These are phyloP conservation scores for Ophiostoma angusticollis DNA, from an alignment of 2,329 filamentous ascomycete species.

Conservation along the genomic window DNA sequence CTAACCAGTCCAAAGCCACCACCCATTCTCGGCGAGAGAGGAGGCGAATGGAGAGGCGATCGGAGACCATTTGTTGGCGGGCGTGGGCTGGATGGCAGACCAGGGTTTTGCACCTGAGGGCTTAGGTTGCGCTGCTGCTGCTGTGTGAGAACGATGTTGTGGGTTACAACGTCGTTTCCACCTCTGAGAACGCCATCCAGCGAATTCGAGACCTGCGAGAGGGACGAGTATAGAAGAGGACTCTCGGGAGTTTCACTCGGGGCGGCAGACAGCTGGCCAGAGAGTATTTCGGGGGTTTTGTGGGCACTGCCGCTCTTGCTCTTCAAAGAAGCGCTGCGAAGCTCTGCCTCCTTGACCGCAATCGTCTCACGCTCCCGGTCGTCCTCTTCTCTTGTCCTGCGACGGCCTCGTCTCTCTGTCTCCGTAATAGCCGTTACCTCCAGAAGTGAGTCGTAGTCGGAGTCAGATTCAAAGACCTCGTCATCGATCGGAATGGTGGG, in stretches of 20 bases:
- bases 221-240: conserved; percentile 22
- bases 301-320: conserved; percentile 44
- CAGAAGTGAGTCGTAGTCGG: conserved; percentile 70
- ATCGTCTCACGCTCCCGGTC: conserved; percentile 62
- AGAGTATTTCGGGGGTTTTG: conserved; percentile 31
- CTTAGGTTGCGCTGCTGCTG: conserved; percentile 15
- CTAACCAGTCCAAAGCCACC: conserved; percentile 14
- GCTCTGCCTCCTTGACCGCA: conserved; percentile 54
- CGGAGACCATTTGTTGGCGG: conserved; percentile 37
- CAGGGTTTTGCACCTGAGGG: conserved; percentile 42
- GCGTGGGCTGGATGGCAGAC: conserved; percentile 46
- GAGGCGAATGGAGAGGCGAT: conserved; percentile 46
- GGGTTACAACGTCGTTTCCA: conserved; percentile 13
- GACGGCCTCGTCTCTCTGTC: conserved; percentile 53
- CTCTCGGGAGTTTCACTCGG: conserved; percentile 26
- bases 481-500: conserved; percentile 33
- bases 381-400: conserved; percentile 79
- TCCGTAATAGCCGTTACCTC: conserved; percentile 52
- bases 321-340: conserved; percentile 62
- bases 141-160: neutral
- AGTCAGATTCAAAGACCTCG: conserved; percentile 58
- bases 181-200: conserved; percentile 39
- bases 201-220: conserved; percentile 31
- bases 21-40: conserved; percentile 51
- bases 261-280: conserved; percentile 21